A percentile compares a stretch with the other conserved stretches of the same genome.
Evolutionary conservation across 2,329 filamentous ascomycete genomes (phyloP).

Genomic region (Fusarium irregulare): DNA sequence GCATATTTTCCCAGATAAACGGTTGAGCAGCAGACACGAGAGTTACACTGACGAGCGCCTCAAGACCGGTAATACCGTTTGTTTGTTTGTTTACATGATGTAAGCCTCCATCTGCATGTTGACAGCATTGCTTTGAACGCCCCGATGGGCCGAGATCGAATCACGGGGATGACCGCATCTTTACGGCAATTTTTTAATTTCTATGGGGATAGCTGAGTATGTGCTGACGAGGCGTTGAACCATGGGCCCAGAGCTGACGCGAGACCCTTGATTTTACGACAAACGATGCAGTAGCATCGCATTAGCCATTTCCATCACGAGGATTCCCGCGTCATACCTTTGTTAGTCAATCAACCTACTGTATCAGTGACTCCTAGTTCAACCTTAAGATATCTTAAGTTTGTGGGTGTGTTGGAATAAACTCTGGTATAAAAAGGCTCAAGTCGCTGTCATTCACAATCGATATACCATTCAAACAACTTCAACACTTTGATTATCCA

Average conservation of each 20-base stretch:
- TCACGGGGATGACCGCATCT: slow-evolving; percentile 20
- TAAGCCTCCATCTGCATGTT: slow-evolving; percentile 16
- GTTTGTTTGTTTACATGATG: slow-evolving; percentile 25
- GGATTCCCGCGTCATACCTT: slow-evolving; percentile 33
- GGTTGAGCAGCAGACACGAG: slow-evolving; percentile 46
- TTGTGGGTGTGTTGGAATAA: background rate
- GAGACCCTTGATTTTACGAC: slow-evolving; percentile 20
- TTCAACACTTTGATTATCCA: too few species aligned
- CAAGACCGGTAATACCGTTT: slow-evolving; percentile 28
- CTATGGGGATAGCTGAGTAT: background rate
- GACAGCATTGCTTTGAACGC: slow-evolving; percentile 13
- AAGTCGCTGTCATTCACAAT: slow-evolving; percentile 14
- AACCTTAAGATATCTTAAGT: background rate
- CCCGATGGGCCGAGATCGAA: slow-evolving; percentile 29
- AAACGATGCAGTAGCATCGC: slow-evolving; percentile 26
- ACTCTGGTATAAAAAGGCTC: slow-evolving; percentile 28
- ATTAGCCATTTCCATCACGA: slow-evolving; percentile 30
- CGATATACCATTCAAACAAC: background rate
- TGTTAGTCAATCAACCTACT: background rate
- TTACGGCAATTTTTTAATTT: background rate
- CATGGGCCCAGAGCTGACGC: slow-evolving; percentile 7
- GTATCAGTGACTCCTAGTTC: background rate
- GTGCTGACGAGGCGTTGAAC: slow-evolving; percentile 9
- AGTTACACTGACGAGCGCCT: slow-evolving; percentile 31
- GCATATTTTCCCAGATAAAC: slow-evolving; percentile 9